A percentile compares a stretch with the other conserved stretches of the same genome.
Evolutionary conservation across 2,329 filamentous ascomycete genomes (phyloP).

Genomic region (Ceratocystis alfenasii): DNA sequence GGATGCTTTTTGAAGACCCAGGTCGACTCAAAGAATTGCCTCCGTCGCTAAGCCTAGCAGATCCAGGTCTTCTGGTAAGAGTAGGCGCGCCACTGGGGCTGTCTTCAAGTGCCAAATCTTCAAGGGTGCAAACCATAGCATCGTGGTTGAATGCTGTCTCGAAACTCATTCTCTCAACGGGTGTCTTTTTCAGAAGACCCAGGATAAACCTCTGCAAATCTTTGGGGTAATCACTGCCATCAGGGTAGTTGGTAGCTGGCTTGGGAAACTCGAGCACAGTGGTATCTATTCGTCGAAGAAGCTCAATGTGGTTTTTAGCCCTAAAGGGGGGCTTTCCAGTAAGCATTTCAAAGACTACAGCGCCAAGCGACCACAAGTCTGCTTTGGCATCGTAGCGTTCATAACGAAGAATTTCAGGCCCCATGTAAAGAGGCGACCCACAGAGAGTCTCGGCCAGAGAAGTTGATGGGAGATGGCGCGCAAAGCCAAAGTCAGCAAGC

Average conservation of each 20-base stretch:
- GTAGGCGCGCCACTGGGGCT: conserved; percentile 26
- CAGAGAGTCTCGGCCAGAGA: conserved; percentile 92
- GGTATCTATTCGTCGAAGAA: conserved; percentile 82
- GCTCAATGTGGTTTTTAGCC: conserved; percentile 85
- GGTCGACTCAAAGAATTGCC: conserved; percentile 12
- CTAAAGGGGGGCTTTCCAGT: conserved; percentile 82
- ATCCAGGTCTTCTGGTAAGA: conserved; percentile 12
- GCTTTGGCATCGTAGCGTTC: conserved; percentile 96
- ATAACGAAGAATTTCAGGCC: conserved; percentile 90
- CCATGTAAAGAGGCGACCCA: conserved; percentile 96
- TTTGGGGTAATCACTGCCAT: conserved; percentile 15
- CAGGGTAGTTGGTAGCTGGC: conserved; percentile 1
- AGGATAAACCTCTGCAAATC: conserved; percentile 82
- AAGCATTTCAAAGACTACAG: conserved; percentile 91
- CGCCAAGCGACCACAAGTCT: conserved; percentile 94
- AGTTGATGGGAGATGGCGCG: conserved; percentile 76
- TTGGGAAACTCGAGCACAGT: conserved; percentile 39
- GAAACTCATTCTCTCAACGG: conserved; percentile 75
- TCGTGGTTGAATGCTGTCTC: conserved; percentile 69
- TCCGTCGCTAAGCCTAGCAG: conserved; percentile 1
- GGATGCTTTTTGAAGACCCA: conserved; percentile 6
- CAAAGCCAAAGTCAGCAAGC: conserved; percentile 97
- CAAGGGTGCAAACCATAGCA: conserved; percentile 64
- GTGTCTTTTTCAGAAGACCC: conserved; percentile 69
- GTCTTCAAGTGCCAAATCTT: conserved; percentile 70